Evolutionary conservation across 2,329 filamentous ascomycete species (phyloP), one percentile per base, ranked within the genome.

Genomic region (Pseudogymnoascus sp.): DNA sequence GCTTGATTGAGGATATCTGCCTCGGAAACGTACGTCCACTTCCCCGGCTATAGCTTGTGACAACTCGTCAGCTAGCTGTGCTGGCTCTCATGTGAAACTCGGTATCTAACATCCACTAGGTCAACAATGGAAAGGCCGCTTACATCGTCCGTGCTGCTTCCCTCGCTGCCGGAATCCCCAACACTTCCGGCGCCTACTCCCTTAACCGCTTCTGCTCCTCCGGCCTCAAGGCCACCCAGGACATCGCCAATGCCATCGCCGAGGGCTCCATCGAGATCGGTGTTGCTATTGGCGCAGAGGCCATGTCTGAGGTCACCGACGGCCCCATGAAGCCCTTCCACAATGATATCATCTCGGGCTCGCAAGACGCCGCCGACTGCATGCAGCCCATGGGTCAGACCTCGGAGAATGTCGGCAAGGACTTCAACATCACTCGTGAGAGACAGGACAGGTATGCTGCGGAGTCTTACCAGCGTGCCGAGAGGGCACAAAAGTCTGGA

Each of bases 301-400:
- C 83, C 73, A 99, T 99, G 95, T 88, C 87, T 4, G 76, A 80
- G 4, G 86, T 86, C 65, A 88, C 88, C 61, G 90, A 93, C 74
- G 77, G 82, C 21, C 81, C 91, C 39, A 84, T 86, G 51, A 77
- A 84, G 67, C 87, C 89, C 3, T 95, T 97, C 77, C 87, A 91
- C 75, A 86, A 88, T 68, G 86, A 88, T 67, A 86, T 97, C 65
- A 79, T 90, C 79, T 69, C 79, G 82, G 72, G 89, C 83, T 61
- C 59, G 78, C 88, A 91, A 74, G 91, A 97, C 73, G 84, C 91
- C 0, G 77, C 77, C 57, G 93, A 97, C 78, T 95, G 92, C 81
- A 85, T 93, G 85, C 85, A 92, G 82, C 90, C 93, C 69, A 99
- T 99, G 95, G 95, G 95, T 21, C 96, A 96, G 85, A 99, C 95